Evolutionary conservation across 495 filamentous ascomycete genomes (phyloP), one percentile per base, ranked within the genome.

Genomic region (Aspergillus leporis): DNA sequence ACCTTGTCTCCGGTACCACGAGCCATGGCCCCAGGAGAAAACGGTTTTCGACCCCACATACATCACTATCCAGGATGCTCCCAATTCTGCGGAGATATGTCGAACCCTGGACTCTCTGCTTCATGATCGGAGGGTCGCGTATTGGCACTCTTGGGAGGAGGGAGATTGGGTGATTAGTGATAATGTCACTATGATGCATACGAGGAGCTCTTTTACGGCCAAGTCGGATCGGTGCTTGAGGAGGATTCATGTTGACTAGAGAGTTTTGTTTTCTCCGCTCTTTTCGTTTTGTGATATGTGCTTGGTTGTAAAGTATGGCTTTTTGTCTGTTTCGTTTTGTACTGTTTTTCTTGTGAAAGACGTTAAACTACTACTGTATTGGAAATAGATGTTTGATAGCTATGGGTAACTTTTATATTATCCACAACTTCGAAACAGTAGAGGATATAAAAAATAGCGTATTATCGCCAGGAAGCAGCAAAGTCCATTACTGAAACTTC

Each of bases 131-230:
- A 71, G 83, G 1, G 76, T 85, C 0, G 77, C 73, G 69, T 56
- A 78, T 61, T 61, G 76, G 56, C 76, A 70, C 62, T 49, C 62
- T 12, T 85, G 81, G 82, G 69, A 81, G 50, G 72, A 78, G 60
- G 83, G 82, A 0, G 83, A 86, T 66, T n/a, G 84, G 32, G 59
- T 86, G 16, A 65, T 86, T 12, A 80, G 61, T 55, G 83, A 85
- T 62, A 84, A 85, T 51, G 62, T 75, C 4, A 60, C 75, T 7
- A 78, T 81, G 65, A 63, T 84, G 64, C 81, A 85, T 61, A 82
- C 81, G 6, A 61, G 81, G 19, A 81, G 75, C 23, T 74, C 75
- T 13, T 83, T 77, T 68, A 61, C 55, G 0, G 72, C 64, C 22
- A 66, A 70, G 19, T 72, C 69, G 54, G 73, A 80, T 53, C 60